Base-by-base conservation (phyloP, 352 stramenopile genomes). In the Globisporangium middletonii region DNA sequence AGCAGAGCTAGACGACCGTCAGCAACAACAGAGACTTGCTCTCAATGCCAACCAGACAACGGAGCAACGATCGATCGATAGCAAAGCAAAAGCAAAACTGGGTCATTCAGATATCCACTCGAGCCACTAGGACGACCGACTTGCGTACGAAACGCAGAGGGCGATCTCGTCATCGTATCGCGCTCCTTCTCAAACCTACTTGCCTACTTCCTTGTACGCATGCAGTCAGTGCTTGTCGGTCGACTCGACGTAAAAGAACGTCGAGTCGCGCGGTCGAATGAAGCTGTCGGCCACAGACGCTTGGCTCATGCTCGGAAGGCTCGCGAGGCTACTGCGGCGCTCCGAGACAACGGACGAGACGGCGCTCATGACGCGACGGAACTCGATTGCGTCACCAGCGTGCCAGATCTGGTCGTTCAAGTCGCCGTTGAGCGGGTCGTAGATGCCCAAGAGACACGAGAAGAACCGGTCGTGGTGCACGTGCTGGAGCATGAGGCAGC, bases 381-480 rank as follows among this genome's bases (percentile, higher is more conserved):
- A 67, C 63, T 88, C 73, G 11, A 92, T 71, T 2, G 69, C 77
- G 59, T 88, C 79, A 41, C 73, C 68, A 1, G 75, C 71, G 49
- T 71, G 71, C 54, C 75, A 79, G 59, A 92, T 92, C 50, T 89
- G 75, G 62, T 92, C 72, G 61, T 94, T 94, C 26, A 87, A 69
- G 15, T 71, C 55, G 42, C 83, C 84, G 51, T 94, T 76, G 37
- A 91, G 50, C 15, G 79, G 77, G 61, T 94, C 85, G 68, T 94
- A 94, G 15, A 94, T 67, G 2, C 85, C 85, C 37, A 94, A 57
- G 15, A 94, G 58, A 59, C 82, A 91, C 30, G 83, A 92, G 62
- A 94, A 91, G 65, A 94, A 94, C 2, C 85, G 85, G 57, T 94
- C 85, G 60, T 92, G 85, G 64, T 94, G 88, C 46, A 92, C 85